Base-by-base conservation (phyloP, 208 protist genomes). In the Acanthamoeba healyi region DNA sequence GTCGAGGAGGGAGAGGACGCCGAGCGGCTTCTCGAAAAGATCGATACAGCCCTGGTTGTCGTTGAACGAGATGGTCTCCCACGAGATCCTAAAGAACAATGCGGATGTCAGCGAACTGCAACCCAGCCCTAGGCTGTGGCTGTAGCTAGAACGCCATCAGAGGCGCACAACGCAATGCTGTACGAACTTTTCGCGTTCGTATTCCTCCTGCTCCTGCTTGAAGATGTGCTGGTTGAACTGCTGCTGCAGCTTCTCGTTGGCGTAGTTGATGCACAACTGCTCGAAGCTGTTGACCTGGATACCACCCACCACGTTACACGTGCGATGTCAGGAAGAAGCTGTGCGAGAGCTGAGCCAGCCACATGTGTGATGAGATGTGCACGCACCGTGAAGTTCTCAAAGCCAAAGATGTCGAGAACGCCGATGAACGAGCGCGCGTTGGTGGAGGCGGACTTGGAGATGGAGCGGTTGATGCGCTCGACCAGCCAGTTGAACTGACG, bases 191-290 rank as follows among this genome's bases (percentile, higher is more conserved):
- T 91, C 84, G 38, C 54, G 22, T 9, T 93, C 36, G 29, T 89
- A 96, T 94, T 99, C 98, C 94, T 99, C 98, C 95, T 99, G 99
- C 95, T 99, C 99, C 65, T 97, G 97, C 93, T 99, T 98, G 38
- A 99, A 97, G 56, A 98, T 94, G 56, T 99, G 96, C 58, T 99
- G 94, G 70, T 96, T 96, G 34, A 96, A 96, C 86, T 97, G 94
- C 94, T 99, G 98, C 94, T 99, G 98, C 79, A 99, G 84, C 58
- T 98, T 98, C 94, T 99, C 98, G 96, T 99, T 99, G 42, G 98
- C 98, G 88, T 98, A 98, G 95, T 99, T 99, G 94, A 99, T 99
- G 95, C 98, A 99, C 14, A 99, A 95, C 95, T 99, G 98, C 95
- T 99, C 98, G 94, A 99, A 99, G 24, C 96, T 98, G 94, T 99